Conservation (phyloP, 345 rosid genomes). For the Populus nigra region DNA sequence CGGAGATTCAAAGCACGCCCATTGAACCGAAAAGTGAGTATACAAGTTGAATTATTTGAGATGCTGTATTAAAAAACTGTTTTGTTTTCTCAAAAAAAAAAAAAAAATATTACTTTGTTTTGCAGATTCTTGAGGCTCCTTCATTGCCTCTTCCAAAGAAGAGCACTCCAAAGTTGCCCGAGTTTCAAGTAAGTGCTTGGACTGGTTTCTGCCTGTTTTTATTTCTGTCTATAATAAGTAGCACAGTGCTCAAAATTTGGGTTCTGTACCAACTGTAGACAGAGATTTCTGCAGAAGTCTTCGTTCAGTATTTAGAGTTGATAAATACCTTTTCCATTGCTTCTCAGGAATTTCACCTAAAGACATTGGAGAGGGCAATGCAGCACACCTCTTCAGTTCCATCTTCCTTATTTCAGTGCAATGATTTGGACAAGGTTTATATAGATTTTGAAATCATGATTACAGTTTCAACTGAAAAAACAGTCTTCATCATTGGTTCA, state of each 20-base stretch:
- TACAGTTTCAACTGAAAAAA: conserved; percentile 1
- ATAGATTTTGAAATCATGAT: not conserved
- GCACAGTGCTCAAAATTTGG: not conserved
- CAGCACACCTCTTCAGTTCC: conserved; percentile 55
- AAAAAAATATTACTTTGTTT: conserved; percentile 2
- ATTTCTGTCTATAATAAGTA: not conserved
- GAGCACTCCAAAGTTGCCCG: conserved; percentile 77
- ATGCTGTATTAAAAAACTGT: not conserved
- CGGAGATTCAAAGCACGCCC: conserved; percentile 90
- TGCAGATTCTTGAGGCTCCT: conserved; percentile 87
- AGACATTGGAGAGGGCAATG: conserved; percentile 85
- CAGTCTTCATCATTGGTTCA: too few species aligned
- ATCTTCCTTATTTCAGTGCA: conserved; percentile 37
- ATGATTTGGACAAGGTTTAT: conserved; percentile 55
- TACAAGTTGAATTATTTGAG: conserved; percentile 9
- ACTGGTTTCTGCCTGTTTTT: conserved; percentile 2
- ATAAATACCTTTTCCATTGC: conserved; percentile 13
- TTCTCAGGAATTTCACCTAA: conserved; percentile 79
- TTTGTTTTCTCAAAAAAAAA: conserved; percentile 15
- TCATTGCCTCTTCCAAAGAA: conserved; percentile 69
- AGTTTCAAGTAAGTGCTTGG: conserved; percentile 66
- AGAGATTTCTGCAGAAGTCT: not conserved
- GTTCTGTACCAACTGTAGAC: not conserved
- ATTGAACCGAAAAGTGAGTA: conserved; percentile 85
- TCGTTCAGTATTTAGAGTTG: conserved; percentile 11